Conservation (phyloP, 345 rosid genomes). For the Adansonia digitata region DNA sequence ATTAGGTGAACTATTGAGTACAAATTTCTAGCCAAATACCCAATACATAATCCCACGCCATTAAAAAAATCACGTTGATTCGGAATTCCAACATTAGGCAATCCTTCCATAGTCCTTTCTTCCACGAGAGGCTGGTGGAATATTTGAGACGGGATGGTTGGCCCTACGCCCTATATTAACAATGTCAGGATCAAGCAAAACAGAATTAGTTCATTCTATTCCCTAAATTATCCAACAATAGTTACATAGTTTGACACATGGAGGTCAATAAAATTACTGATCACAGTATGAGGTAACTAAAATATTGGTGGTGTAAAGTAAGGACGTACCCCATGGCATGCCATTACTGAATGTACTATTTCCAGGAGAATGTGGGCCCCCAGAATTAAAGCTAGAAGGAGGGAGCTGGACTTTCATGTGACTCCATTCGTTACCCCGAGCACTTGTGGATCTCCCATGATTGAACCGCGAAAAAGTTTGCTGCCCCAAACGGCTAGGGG, state of each 20-base stretch:
- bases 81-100: constrained; percentile 47
- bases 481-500: constrained; percentile 94
- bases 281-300: neutral
- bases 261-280: neutral
- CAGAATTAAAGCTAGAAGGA: constrained; percentile 50
- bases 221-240: neutral
- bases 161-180: constrained; percentile 69
- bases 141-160: constrained; percentile 61
- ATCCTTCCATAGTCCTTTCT: constrained; percentile 90
- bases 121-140: constrained; percentile 76
- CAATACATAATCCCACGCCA: constrained; percentile 39
- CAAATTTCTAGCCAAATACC: constrained; percentile 52
- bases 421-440: constrained; percentile 61
- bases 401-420: constrained; percentile 66
- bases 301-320: constrained; percentile 16
- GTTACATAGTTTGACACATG: neutral
- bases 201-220: constrained; percentile 5
- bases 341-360: constrained; percentile 61
- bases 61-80: constrained; percentile 26
- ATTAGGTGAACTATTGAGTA: constrained; percentile 51
- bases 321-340: constrained; percentile 76
- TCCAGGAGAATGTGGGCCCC: constrained; percentile 73
- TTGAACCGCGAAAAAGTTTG: constrained; percentile 51
- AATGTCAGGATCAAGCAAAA: constrained; percentile 18
- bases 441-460: constrained; percentile 51